These are phyloP conservation scores for Microbotryum saponariae DNA, from an alignment of 1,284 basidiomycete genomes.

Conservation along the genomic window DNA sequence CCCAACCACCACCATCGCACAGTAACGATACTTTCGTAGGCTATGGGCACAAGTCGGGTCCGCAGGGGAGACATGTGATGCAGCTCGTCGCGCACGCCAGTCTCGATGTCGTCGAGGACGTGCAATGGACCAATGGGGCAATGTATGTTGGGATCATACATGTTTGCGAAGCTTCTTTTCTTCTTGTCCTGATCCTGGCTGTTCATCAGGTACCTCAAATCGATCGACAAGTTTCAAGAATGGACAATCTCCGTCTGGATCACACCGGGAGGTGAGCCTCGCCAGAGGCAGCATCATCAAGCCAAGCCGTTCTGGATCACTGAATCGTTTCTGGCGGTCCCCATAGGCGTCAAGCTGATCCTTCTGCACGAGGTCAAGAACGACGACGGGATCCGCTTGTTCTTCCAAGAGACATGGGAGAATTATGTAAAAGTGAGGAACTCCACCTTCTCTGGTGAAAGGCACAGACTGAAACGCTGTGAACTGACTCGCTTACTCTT, in stretches of 20 bases:
- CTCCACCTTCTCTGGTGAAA: background rate
- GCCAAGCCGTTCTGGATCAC: no score
- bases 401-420: constrained; percentile 92
- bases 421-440: constrained; percentile 74
- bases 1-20: no score
- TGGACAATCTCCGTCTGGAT: constrained; percentile 93
- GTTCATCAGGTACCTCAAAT: constrained; percentile 70
- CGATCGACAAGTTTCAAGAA: constrained; percentile 91
- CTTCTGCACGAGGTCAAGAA: constrained; percentile 87
- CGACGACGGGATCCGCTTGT: constrained; percentile 84
- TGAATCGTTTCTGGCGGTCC: constrained; percentile 15
- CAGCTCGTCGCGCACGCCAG: constrained; percentile 95
- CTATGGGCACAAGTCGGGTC: constrained; percentile 31
- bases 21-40: constrained; percentile 10
- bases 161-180: background rate
- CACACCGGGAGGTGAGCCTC: constrained; percentile 73
- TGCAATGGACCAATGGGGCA: constrained; percentile 70
- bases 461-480: background rate
- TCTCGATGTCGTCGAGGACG: constrained; percentile 82
- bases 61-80: constrained; percentile 61
- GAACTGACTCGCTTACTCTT: background rate
- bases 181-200: background rate
- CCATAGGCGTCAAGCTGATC: constrained; percentile 79
- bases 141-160: constrained; percentile 55
- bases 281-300: constrained; percentile 19